Evolutionary conservation across 2,329 filamentous ascomycete genomes (phyloP), one percentile per base, ranked within the genome.

Genomic region (Arthroderma sp.): DNA sequence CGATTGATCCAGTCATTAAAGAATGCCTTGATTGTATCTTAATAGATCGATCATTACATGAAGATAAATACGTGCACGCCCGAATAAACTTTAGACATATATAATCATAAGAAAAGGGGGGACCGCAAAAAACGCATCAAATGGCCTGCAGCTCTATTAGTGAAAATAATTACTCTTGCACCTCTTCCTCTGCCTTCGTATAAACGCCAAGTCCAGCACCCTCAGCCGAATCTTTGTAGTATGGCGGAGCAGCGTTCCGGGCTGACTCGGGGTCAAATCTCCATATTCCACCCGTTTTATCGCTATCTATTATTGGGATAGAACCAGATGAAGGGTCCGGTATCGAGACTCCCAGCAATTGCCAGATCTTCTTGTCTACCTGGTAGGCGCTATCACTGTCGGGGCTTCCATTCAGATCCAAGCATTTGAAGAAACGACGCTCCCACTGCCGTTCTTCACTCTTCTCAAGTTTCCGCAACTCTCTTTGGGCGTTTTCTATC

Each of bases 401-500:
- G 15, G 15, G 15, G 5, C 10, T 43, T 9, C 27, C 32, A 27
- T 57, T 53, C 22, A 61, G 56, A 6, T 66, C 56, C 28, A 63
- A 50, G 15, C 60, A 58, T 37, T 56, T 77, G 67, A 96, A 98
- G 69, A 91, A 96, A 44, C 82, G 75, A 38, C 87, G 75, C 57
- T 87, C 75, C 89, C 91, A 98, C 36, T 77, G 71, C 37, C 74
- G 74, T 15, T 80, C 80, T 54, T 87, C 83, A n/a, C 75, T 72
- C 56, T 77, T 78, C 62, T 95, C 88, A 57, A 77, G 71, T 60
- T 77, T 76, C 51, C 88, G 78, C 66, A 78, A 72, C 63, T 75
- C 85, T 9, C 87, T 79, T 70, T 96, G 89, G 32, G 81, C 79
- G 54, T 86, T 85, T 66, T 96, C 91, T 51, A 96, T 94, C 64